Evolutionary conservation across 169 alveolate genomes (phyloP).

Genomic region (Amoebophrya sp.): DNA sequence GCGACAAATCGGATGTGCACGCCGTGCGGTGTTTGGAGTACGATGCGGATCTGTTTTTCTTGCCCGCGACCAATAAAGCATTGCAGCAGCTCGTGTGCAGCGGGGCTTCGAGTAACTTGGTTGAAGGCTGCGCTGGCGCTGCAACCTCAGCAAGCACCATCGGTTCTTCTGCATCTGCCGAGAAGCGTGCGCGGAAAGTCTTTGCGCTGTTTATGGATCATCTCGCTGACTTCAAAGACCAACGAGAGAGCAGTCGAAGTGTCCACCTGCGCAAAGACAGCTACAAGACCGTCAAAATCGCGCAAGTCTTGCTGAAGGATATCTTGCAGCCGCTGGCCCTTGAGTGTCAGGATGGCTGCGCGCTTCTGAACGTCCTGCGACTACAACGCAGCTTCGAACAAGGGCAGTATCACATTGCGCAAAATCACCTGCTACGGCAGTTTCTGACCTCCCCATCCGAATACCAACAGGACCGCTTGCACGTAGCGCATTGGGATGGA

Average conservation of each 20-base stretch:
- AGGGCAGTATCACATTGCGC: background rate
- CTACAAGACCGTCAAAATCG: background rate
- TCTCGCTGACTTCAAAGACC: background rate
- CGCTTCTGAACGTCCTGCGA: background rate
- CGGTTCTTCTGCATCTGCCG: too few species aligned
- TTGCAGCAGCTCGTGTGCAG: too few species aligned
- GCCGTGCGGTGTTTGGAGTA: background rate
- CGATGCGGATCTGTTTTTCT: background rate
- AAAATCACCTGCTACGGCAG: background rate
- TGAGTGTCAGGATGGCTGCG: background rate
- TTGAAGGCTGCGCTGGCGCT: too few species aligned
- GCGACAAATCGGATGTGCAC: background rate
- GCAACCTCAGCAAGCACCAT: too few species aligned
- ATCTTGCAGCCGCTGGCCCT: background rate
- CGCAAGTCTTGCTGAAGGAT: background rate
- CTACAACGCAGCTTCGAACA: background rate
- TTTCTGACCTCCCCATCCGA: too few species aligned
- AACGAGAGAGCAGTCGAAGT: background rate
- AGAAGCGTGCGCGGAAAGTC: too few species aligned
- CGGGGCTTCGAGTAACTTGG: too few species aligned
- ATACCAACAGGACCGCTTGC: too few species aligned
- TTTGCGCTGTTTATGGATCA: background rate
- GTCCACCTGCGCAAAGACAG: background rate
- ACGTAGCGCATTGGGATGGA: background rate
- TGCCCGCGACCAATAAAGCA: background rate